Evolutionary conservation across 2,329 filamentous ascomycete genomes (phyloP).

Genomic region (Beauveria scarabaeidicola): DNA sequence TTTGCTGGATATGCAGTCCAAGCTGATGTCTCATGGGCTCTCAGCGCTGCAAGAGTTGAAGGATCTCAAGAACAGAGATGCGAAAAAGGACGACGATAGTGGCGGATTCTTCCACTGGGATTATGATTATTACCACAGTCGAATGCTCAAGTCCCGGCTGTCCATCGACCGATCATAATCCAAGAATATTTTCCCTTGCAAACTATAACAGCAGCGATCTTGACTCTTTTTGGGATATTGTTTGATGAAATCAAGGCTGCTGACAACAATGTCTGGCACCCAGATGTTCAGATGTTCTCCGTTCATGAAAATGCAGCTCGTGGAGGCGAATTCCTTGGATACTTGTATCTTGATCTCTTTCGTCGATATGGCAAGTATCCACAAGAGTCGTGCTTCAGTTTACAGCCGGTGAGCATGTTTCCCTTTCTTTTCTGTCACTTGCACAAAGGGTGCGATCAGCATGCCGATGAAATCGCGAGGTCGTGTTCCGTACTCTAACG

Average conservation of each 20-base stretch:
- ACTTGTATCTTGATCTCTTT: slow-evolving; percentile 11
- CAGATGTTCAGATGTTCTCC: slow-evolving; percentile 2
- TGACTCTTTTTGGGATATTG: neutral
- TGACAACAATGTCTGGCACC: neutral
- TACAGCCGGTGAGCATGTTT: slow-evolving; percentile 3
- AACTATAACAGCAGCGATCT: neutral
- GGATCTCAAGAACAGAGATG: neutral
- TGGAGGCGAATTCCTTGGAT: slow-evolving; percentile 3
- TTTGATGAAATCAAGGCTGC: neutral
- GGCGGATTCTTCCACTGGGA: neutral
- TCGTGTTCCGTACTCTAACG: neutral
- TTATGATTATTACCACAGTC: neutral
- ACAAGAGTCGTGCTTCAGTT: neutral
- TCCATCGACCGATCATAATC: neutral
- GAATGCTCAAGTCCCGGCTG: neutral
- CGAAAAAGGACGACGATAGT: neutral
- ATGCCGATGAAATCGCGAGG: neutral
- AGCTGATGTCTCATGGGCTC: neutral
- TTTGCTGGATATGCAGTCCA: neutral
- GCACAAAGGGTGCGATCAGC: neutral
- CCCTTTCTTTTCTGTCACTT: too few species aligned
- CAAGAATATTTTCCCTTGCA: neutral
- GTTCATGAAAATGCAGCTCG: neutral
- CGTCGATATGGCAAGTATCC: neutral
- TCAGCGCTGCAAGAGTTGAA: neutral